Conservation (phyloP, 169 alveolate species). For the Cryptosporidium sp. region DNA sequence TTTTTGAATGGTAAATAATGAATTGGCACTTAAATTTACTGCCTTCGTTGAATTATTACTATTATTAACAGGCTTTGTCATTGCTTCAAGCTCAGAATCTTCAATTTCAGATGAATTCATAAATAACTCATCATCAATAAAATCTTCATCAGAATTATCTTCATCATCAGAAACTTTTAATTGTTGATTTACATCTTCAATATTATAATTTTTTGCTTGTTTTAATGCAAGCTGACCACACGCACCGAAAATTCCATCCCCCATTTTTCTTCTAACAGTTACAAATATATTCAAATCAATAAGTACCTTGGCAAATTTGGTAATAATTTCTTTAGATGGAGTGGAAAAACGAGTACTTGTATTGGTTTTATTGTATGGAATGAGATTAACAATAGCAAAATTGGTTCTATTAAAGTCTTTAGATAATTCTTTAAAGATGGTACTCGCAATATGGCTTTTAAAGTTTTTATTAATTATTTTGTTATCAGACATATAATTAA, state of each 20-base stretch:
- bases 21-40: background rate
- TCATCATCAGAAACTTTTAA: conserved; percentile 13
- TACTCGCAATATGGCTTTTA: conserved; percentile 16
- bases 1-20: background rate
- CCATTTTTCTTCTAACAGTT: conserved; percentile 60
- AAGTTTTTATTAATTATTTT: conserved; percentile 1
- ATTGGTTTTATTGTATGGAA: conserved; percentile 53
- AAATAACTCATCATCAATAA: conserved; percentile 13
- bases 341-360: conserved; percentile 29
- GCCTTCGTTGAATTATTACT: background rate
- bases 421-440: conserved; percentile 13
- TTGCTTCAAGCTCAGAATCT: background rate
- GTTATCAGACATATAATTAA: background rate
- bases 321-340: conserved; percentile 44
- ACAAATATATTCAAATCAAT: conserved; percentile 27
- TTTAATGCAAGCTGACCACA: conserved; percentile 67
- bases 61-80: background rate
- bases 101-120: conserved; percentile 7
- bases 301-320: conserved; percentile 14
- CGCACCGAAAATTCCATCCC: conserved; percentile 50
- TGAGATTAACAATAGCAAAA: conserved; percentile 57
- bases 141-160: conserved; percentile 12
- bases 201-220: conserved; percentile 15
- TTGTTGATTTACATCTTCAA: conserved; percentile 31
- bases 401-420: conserved; percentile 48